Percentiles rank a stretch among this genome's conserved stretches.
phyloP scores from a whole-genome alignment of 768 basidiomycete genomes.

The Termitomyces bulborhizus region DNA sequence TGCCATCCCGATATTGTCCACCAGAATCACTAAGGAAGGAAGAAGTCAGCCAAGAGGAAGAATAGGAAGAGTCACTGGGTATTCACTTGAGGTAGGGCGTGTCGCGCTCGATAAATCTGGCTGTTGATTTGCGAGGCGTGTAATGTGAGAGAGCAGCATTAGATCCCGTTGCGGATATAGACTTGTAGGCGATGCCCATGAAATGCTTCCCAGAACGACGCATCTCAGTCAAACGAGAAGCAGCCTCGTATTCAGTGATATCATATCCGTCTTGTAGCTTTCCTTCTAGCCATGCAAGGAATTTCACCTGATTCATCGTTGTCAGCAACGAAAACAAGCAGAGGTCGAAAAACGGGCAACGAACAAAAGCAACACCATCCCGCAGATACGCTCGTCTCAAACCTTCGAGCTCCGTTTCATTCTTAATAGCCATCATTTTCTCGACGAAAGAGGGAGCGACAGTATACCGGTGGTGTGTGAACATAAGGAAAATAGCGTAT shows the following conservation, averaged over 20 bases:
- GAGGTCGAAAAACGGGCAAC: slow-evolving; percentile 23
- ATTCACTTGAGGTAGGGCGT: slow-evolving; percentile 87
- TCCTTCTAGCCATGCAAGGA: slow-evolving; percentile 88
- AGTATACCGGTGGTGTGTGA: slow-evolving; percentile 78
- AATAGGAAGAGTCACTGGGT: slow-evolving; percentile 6
- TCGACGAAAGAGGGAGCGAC: slow-evolving; percentile 67
- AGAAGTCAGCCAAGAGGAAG: background rate
- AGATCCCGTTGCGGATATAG: slow-evolving; percentile 82
- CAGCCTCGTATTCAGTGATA: slow-evolving; percentile 91
- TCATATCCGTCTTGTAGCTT: slow-evolving; percentile 72
- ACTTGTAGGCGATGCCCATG: slow-evolving; percentile 84
- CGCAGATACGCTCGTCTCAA: slow-evolving; percentile 79
- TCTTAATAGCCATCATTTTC: slow-evolving; percentile 83
- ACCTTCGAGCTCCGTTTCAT: slow-evolving; percentile 78
- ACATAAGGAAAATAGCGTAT: slow-evolving; percentile 80
- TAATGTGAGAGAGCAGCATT: slow-evolving; percentile 97
- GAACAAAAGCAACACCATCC: slow-evolving; percentile 80
- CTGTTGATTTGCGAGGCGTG: slow-evolving; percentile 60
- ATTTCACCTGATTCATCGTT: slow-evolving; percentile 43
- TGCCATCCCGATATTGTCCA: slow-evolving; percentile 85
- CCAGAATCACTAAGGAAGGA: slow-evolving; percentile 71
- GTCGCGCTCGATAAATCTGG: slow-evolving; percentile 68
- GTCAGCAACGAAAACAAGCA: slow-evolving; percentile 8
- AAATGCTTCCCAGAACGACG: slow-evolving; percentile 66
- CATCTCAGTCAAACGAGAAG: slow-evolving; percentile 74